These are phyloP conservation scores for Neurospora hispaniola DNA, from an alignment of 495 filamentous ascomycete genomes.

Conservation along the genomic window DNA sequence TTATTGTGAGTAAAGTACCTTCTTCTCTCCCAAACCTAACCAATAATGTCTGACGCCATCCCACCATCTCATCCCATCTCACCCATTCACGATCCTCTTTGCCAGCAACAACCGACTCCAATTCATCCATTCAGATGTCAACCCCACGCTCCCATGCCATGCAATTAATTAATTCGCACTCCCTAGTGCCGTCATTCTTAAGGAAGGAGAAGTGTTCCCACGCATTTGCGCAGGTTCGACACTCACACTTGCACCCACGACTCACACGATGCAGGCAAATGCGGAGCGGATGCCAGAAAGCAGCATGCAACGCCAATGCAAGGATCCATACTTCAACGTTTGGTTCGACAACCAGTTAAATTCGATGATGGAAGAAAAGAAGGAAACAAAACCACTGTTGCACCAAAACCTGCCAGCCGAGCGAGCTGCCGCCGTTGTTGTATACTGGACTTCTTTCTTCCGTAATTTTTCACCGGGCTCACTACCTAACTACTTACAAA, in stretches of 20 bases:
- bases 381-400: neutral
- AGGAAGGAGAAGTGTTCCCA: neutral
- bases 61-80: neutral
- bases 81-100: neutral
- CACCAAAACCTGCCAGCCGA: neutral
- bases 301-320: neutral
- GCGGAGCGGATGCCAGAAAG: neutral
- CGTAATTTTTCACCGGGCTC: neutral
- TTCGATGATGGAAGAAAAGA: neutral
- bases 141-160: neutral
- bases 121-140: neutral
- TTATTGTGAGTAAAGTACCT: neutral
- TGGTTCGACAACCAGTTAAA: neutral
- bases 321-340: neutral
- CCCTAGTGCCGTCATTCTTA: neutral
- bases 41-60: neutral
- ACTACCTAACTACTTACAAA: no score
- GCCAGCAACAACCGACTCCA: neutral
- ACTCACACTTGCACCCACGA: neutral
- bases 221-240: neutral
- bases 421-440: neutral
- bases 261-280: neutral
- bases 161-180: neutral
- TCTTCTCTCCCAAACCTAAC: neutral
- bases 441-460: neutral